Base-by-base conservation (phyloP, 2,329 filamentous ascomycete genomes). In the Cytospora paraplurivora region DNA sequence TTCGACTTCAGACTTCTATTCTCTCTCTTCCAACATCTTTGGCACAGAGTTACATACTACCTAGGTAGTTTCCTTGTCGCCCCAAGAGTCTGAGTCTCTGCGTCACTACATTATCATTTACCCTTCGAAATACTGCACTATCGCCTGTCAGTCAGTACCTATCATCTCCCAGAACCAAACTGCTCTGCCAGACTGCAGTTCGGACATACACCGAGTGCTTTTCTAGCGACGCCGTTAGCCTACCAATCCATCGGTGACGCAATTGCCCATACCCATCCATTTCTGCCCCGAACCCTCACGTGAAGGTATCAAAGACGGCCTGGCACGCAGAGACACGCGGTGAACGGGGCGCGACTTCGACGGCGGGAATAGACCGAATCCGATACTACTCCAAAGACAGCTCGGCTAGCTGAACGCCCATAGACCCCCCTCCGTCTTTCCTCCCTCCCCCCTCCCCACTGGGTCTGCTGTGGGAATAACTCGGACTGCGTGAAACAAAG, bases 211-310 rank as follows among this genome's bases (percentile, higher is more conserved):
- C 50, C 57, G 47, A 50, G 44, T 34, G 3, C 34, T 41, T 35
- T 41, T 21, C n/a, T 54, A 32, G 34, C 47, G 15, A 35, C 35
- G 27, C 62, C 52, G 33, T 54, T 54, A 51, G 57, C 37, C 51
- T 59, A 60, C 60, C 55, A 33, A 27, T 49, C 50, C 41, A 61
- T 50, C 56, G 56, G 62, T 60, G 62, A 63, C 62, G 62, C 54
- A 38, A 61, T 52, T 50, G 44, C 44, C 49, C 35, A 34, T 19
- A 51, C 51, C 44, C 51, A 47, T 51, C 56, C 56, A 38, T 56
- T 32, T 60, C 62, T 63, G 62, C 62, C 51, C 56, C 17, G 41
- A 47, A 51, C 62, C 62, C 59, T 41, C 59, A 51, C 47, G 38
- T 41, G 47, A 50, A 41, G 51, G 13, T 21, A 35, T 13, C 37